These are phyloP conservation scores for Epicoccum nigrum DNA, from an alignment of 2,329 filamentous ascomycete species.

Conservation along the genomic window DNA sequence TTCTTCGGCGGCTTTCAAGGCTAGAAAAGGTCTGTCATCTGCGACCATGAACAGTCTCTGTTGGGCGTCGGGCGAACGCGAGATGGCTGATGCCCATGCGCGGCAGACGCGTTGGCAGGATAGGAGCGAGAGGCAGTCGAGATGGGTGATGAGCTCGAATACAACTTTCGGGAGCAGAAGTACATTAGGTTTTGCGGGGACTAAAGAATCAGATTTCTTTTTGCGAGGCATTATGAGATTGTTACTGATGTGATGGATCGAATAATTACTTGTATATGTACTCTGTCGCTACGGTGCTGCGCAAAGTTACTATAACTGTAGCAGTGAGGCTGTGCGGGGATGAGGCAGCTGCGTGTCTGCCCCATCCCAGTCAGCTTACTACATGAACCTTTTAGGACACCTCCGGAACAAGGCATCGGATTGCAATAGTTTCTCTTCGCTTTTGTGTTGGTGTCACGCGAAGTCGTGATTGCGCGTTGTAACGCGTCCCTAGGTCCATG, in stretches of 20 bases:
- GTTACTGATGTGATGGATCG: neutral
- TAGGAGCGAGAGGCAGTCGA: conserved; percentile 4
- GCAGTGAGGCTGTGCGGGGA: neutral
- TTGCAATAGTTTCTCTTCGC: neutral
- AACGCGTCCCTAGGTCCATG: conserved; percentile 20
- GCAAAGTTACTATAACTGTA: neutral
- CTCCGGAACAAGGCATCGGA: neutral
- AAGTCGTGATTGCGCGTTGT: conserved; percentile 23
- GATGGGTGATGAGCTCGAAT: neutral
- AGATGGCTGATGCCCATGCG: neutral
- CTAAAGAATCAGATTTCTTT: neutral
- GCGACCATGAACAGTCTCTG: neutral
- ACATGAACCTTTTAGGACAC: too few species aligned
- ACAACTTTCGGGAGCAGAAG: conserved; percentile 1
- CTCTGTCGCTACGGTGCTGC: neutral
- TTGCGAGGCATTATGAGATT: neutral
- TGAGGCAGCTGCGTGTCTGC: neutral
- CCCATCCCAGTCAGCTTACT: neutral
- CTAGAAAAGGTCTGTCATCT: neutral
- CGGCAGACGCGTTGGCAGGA: conserved; percentile 2
- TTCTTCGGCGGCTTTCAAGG: conserved; percentile 1
- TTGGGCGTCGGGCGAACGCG: neutral
- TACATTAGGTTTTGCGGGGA: neutral
- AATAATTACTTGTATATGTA: too few species aligned
- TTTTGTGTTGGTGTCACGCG: neutral